These are phyloP conservation scores for Olyra latifolia DNA, from an alignment of 176 grass and related monocot genomes.

Conservation along the genomic window DNA sequence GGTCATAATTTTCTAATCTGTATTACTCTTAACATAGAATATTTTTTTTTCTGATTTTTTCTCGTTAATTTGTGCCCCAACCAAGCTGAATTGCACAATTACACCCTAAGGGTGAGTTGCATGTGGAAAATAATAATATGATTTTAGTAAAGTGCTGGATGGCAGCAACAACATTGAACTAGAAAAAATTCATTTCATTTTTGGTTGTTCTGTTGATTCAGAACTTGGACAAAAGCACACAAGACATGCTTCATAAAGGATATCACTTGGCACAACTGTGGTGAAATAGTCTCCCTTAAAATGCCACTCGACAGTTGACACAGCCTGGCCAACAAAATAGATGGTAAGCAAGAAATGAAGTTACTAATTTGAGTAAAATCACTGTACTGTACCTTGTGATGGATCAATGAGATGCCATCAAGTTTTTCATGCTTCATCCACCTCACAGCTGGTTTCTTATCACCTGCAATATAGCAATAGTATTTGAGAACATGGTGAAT, in stretches of 20 bases:
- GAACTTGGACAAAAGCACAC: background rate
- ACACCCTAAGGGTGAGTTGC: background rate
- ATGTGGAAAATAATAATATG: background rate
- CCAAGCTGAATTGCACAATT: background rate
- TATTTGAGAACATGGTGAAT: constrained; percentile 28
- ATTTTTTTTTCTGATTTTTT: too few species aligned
- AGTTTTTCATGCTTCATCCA: constrained; percentile 81
- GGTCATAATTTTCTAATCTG: too few species aligned
- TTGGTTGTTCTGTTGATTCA: constrained; percentile 15
- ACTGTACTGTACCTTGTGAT: constrained; percentile 66
- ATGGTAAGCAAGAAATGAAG: constrained; percentile 18
- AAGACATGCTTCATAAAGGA: constrained; percentile 49
- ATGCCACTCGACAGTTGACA: constrained; percentile 92
- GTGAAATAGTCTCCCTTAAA: constrained; percentile 97
- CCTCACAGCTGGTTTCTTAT: constrained; percentile 69
- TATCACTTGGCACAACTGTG: constrained; percentile 96
- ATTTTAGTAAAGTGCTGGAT: background rate
- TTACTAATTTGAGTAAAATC: background rate
- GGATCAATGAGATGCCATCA: constrained; percentile 76
- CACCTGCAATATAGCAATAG: constrained; percentile 49
- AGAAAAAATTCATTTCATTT: background rate
- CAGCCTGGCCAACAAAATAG: constrained; percentile 63
- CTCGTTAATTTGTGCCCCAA: background rate
- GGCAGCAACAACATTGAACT: background rate
- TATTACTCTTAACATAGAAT: too few species aligned